A percentile compares a stretch with the other conserved stretches of the same genome.
Conservation (phyloP, 2,329 filamentous ascomycete genomes). For the Chlorencoelia australis region DNA sequence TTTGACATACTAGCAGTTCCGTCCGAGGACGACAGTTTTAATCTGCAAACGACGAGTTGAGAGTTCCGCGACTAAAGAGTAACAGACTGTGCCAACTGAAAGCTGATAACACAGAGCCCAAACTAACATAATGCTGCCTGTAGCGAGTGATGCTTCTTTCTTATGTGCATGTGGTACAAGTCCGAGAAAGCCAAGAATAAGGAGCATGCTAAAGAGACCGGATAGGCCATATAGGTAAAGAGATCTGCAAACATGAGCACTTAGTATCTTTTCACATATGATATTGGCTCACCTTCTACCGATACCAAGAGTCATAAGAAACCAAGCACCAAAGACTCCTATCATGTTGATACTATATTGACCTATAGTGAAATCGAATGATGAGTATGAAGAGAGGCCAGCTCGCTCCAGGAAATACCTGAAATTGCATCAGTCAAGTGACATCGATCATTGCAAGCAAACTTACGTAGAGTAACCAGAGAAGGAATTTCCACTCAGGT, state of each 20-base stretch:
- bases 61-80: constrained; percentile 77
- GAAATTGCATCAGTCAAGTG: too few species aligned
- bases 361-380: constrained; percentile 47
- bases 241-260: constrained; percentile 25
- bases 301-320: constrained; percentile 31
- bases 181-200: constrained; percentile 67
- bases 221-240: constrained; percentile 42
- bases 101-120: constrained; percentile 81
- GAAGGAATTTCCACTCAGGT: constrained; percentile 52
- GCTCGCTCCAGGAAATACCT: constrained; percentile 48
- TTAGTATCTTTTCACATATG: too few species aligned
- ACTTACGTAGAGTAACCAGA: constrained; percentile 51
- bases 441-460: too few species aligned
- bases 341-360: constrained; percentile 39
- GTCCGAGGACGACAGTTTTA: constrained; percentile 82
- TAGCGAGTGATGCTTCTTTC: constrained; percentile 19
- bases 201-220: constrained; percentile 47
- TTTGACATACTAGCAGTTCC: constrained; percentile 42
- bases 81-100: constrained; percentile 81
- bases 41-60: constrained; percentile 76
- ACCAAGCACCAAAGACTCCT: constrained; percentile 45
- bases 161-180: constrained; percentile 23
- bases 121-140: constrained; percentile 58
- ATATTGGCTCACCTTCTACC: constrained; percentile 31
- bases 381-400: constrained; percentile 37